Percentiles rank a stretch among this genome's conserved stretches.
Evolutionary conservation across 768 basidiomycete genomes (phyloP).

Genomic region (Botryobasidium botryosum): DNA sequence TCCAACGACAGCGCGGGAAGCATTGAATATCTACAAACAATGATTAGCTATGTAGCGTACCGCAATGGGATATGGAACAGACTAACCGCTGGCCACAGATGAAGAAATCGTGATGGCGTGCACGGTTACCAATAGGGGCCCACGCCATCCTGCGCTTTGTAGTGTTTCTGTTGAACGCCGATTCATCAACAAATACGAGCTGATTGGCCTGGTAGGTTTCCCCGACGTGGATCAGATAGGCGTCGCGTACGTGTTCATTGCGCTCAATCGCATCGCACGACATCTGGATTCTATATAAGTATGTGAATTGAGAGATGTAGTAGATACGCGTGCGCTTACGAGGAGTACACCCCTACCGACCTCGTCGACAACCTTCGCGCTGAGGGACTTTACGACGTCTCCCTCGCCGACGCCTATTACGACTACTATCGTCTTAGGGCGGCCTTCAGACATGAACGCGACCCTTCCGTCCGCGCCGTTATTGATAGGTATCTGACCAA

Average conservation of each 20-base stretch:
- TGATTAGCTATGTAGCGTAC: neutral
- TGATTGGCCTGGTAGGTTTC: constrained; percentile 5
- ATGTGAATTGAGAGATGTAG: too few species aligned
- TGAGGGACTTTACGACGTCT: too few species aligned
- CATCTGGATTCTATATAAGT: constrained; percentile 4
- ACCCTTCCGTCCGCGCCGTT: too few species aligned
- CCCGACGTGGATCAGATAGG: constrained; percentile 1
- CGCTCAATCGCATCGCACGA: constrained; percentile 6
- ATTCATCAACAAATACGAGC: constrained; percentile 12
- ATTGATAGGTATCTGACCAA: too few species aligned
- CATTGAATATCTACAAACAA: constrained; percentile 5
- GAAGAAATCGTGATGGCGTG: constrained; percentile 2
- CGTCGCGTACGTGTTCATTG: constrained; percentile 1
- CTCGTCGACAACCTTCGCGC: too few species aligned
- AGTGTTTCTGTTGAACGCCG: constrained; percentile 1
- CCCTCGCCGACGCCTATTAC: too few species aligned
- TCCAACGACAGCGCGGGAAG: constrained; percentile 8
- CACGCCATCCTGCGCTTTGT: constrained; percentile 6
- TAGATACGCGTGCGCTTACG: too few species aligned
- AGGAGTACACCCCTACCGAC: too few species aligned
- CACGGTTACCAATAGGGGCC: constrained; percentile 4
- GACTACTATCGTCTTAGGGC: too few species aligned
- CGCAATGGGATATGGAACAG: neutral
- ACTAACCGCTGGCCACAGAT: constrained; percentile 9
- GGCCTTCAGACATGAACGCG: too few species aligned